These are phyloP conservation scores for Naganishia cerealis DNA, from an alignment of 1,284 basidiomycete genomes.

Conservation along the genomic window DNA sequence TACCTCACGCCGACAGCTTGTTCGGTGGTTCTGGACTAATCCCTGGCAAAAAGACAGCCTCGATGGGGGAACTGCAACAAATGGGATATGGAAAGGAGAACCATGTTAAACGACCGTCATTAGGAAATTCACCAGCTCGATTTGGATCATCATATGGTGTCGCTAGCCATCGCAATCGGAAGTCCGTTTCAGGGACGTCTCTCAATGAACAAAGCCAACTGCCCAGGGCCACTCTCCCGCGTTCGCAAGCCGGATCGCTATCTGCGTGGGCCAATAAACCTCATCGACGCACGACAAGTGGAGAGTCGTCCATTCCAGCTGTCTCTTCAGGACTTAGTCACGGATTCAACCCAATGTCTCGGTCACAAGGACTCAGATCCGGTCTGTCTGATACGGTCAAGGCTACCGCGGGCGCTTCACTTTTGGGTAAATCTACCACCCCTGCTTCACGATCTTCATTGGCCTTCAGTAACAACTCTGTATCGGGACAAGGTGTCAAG, in stretches of 20 bases:
- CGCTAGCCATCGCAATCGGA: conserved; percentile 4
- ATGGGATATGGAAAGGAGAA: conserved; percentile 16
- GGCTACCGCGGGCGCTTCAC: neutral
- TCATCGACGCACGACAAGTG: conserved; percentile 30
- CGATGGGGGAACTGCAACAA: conserved; percentile 26
- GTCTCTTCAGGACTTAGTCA: conserved; percentile 18
- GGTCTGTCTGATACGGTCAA: conserved; percentile 50
- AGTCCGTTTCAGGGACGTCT: conserved; percentile 17
- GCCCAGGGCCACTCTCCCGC: conserved; percentile 7
- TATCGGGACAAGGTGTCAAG: conserved; percentile 42
- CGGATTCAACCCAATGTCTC: conserved; percentile 42
- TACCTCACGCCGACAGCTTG: conserved; percentile 25
- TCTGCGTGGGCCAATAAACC: conserved; percentile 29
- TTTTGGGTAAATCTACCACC: conserved; percentile 33
- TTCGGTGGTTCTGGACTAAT: conserved; percentile 18
- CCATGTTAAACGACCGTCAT: conserved; percentile 20
- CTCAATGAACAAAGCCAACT: conserved; percentile 2
- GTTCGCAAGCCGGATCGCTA: conserved; percentile 9
- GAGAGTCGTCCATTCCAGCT: conserved; percentile 19
- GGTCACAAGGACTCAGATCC: conserved; percentile 53
- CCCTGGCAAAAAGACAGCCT: conserved; percentile 22
- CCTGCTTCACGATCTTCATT: conserved; percentile 26
- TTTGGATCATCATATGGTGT: conserved; percentile 9
- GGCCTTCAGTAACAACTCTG: conserved; percentile 39
- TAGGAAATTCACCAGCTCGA: conserved; percentile 21